A percentile compares a stretch with the other conserved stretches of the same genome.
phyloP scores from a whole-genome alignment of 345 rosid genomes.

The Eucalyptus marginata region DNA sequence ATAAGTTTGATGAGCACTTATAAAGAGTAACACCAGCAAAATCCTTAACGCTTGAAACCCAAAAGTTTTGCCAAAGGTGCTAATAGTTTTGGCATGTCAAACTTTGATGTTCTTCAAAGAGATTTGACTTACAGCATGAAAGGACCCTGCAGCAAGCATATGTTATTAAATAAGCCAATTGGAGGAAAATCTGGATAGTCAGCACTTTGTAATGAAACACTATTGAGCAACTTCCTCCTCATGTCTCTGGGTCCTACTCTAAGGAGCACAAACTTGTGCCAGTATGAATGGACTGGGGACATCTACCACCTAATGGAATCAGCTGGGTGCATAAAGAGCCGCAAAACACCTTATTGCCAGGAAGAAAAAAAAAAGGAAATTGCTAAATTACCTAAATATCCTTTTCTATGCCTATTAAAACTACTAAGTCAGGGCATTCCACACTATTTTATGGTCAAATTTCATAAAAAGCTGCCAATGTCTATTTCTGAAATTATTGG shows the following conservation, averaged over 20 bases:
- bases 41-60: background rate
- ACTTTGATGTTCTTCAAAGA: background rate
- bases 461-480: background rate
- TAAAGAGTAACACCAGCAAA: background rate
- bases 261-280: background rate
- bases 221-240: background rate
- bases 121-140: background rate
- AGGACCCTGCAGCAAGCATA: background rate
- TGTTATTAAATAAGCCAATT: background rate
- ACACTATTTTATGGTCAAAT: background rate
- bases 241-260: background rate
- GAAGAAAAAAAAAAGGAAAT: background rate
- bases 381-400: background rate
- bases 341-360: background rate
- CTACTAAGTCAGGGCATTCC: background rate
- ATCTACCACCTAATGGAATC: background rate
- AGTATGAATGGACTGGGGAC: background rate
- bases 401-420: background rate
- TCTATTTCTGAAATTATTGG: background rate
- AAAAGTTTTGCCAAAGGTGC: background rate
- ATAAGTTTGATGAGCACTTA: background rate
- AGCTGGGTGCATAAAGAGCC: background rate
- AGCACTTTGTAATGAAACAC: background rate
- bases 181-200: background rate
- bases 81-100: background rate